Base-by-base conservation (phyloP, 345 rosid species). In the Hibiscus tridactylites region DNA sequence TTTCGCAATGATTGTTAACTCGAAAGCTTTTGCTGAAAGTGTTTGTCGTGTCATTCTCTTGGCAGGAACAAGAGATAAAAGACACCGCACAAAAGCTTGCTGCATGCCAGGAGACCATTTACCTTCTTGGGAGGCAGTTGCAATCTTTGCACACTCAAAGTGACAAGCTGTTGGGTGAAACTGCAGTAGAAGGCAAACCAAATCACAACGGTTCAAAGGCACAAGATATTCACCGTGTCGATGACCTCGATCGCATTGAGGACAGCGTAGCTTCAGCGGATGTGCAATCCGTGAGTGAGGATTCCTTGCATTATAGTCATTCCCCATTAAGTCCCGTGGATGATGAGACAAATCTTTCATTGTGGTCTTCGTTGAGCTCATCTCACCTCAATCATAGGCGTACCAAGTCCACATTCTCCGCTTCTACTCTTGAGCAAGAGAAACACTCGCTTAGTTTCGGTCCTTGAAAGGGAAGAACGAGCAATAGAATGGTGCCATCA, bases 81-180 rank as follows among this genome's bases (percentile, higher is more conserved):
- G 75, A 84, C 29, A 87, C 96, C 28, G 80, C 89, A 63, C 89
- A 85, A 77, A 91, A 87, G 81, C 88, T 91, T 37, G 93, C 89
- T n/a, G 93, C 86, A 74, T 88, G 97, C 70, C 96, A 90, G 61
- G 91, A 88, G 72, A 90, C 91, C 13, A 88, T 91, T 59, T 80
- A 75, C 75, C 80, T 91, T 75, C 88, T 91, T 0, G 87, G 92
- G 71, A 88, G 74, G 81, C 92, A 91, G 70, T 76, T 91, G 77
- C 83, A 87, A 71, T 79, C 88, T 9, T 70, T 90, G 65, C 82
- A 76, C 12, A 88, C 90, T 66, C 90, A 75, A 46, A 64, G 49
- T 71, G 77, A 78, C 71, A 73, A 68, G 74, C 39, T 61, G 44
- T 64, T 6, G 3, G 70, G 74, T 39, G 73, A 65, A 76, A 52